phyloP scores from a whole-genome alignment of 805 yeast genomes.

The Ogataea trehaloabstinens region DNA sequence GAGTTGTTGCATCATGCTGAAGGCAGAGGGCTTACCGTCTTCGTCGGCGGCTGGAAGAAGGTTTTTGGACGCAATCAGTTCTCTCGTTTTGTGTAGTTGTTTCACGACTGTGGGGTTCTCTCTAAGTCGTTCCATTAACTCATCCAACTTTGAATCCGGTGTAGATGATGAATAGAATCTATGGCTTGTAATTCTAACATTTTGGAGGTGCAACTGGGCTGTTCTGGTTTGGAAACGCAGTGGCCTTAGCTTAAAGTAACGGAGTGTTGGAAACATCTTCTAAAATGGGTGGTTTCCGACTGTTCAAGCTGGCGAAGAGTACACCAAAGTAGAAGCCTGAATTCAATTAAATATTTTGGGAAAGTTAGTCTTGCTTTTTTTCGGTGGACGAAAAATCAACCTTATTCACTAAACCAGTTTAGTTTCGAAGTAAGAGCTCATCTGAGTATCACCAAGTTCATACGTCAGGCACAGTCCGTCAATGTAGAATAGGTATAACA shows the following conservation, averaged over 20 bases:
- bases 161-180: background rate
- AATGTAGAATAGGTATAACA: slow-evolving; percentile 24
- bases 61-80: slow-evolving; percentile 26
- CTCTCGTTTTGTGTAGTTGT: slow-evolving; percentile 32
- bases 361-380: background rate
- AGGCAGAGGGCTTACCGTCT: slow-evolving; percentile 7
- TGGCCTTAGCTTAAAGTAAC: too few species aligned
- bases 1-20: slow-evolving; percentile 26
- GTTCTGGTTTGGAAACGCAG: too few species aligned
- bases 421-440: slow-evolving; percentile 2
- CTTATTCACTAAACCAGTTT: slow-evolving; percentile 1
- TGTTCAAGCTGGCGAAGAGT: too few species aligned
- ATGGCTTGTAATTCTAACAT: background rate
- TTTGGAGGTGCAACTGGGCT: too few species aligned
- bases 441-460: slow-evolving; percentile 14
- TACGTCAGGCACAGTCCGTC: slow-evolving; percentile 28
- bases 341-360: background rate
- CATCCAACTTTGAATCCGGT: slow-evolving; percentile 5
- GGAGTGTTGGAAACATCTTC: too few species aligned
- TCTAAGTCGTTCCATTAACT: slow-evolving; percentile 26
- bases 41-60: slow-evolving; percentile 13
- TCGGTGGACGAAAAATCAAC: background rate
- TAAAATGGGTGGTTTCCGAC: too few species aligned
- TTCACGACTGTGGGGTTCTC: slow-evolving; percentile 33
- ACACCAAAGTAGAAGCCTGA: background rate